Percentiles rank a stretch among this genome's conserved stretches.
These are phyloP conservation scores for Pelargonium australe DNA, from an alignment of 441 rosid genomes.

Conservation along the genomic window DNA sequence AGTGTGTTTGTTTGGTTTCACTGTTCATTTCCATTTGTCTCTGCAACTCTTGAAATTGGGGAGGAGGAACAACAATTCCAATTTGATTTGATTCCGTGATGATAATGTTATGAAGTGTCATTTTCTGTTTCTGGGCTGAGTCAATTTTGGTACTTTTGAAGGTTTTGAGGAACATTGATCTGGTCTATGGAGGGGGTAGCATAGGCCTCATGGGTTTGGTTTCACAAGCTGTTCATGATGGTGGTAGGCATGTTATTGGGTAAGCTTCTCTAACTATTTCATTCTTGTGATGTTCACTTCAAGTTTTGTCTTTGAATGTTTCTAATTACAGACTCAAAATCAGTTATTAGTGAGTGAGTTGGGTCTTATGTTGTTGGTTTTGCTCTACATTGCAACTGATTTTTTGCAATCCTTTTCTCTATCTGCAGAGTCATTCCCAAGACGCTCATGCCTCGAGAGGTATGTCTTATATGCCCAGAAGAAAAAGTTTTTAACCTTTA, in stretches of 20 bases:
- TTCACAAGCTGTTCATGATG: constrained; percentile 91
- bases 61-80: not conserved
- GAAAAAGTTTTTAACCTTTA: constrained; percentile 12
- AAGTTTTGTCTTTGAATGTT: too few relatives aligned
- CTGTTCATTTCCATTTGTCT: not conserved
- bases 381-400: constrained; percentile 28
- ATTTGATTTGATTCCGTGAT: not conserved
- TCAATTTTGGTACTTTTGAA: constrained; percentile 28
- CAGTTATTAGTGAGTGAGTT: constrained; percentile 21
- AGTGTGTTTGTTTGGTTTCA: too few relatives aligned
- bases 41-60: not conserved
- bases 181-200: constrained; percentile 97
- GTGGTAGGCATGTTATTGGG: constrained; percentile 98
- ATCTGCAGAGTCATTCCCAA: constrained; percentile 95
- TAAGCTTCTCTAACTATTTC: constrained; percentile 19
- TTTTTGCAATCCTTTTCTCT: constrained; percentile 63
- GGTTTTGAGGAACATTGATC: constrained; percentile 87
- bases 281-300: too few relatives aligned
- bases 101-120: not conserved
- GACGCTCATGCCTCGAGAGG: constrained; percentile 99
- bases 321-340: not conserved
- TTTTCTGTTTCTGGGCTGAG: constrained; percentile 17
- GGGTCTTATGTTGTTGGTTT: constrained; percentile 21
- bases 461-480: constrained; percentile 45
- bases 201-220: constrained; percentile 94